Conservation (phyloP, 1,139 yeast species). For the Blastobotrys serpentis region DNA sequence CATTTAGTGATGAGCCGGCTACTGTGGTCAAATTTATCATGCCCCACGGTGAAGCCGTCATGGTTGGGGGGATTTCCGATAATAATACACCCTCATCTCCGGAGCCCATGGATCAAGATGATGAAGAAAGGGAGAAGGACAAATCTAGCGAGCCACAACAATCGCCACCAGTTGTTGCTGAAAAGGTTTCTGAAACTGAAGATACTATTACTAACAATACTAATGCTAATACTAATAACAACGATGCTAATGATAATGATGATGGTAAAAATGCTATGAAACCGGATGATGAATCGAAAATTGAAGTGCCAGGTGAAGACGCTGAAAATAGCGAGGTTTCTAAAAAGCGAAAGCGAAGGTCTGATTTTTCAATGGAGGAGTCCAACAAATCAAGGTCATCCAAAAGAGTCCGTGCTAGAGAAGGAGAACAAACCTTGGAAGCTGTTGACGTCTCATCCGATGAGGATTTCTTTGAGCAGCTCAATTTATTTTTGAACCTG, state of each 20-base stretch:
- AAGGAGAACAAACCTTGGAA: slow-evolving; percentile 38
- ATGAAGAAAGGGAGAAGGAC: background rate
- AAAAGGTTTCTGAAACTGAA: background rate
- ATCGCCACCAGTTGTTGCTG: background rate
- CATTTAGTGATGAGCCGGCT: slow-evolving; percentile 23
- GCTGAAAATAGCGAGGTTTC: no score
- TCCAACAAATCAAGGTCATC: slow-evolving; percentile 26
- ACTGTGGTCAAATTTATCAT: slow-evolving; percentile 27
- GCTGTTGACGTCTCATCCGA: slow-evolving; percentile 30
- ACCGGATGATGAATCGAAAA: slow-evolving; percentile 1
- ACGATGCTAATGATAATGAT: background rate
- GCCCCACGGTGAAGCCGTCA: slow-evolving; percentile 26
- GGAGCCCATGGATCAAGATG: background rate
- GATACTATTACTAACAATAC: background rate
- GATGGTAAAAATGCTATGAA: background rate
- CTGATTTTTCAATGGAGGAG: slow-evolving; percentile 15
- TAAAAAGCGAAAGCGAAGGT: slow-evolving; percentile 13
- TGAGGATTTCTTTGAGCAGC: slow-evolving; percentile 34
- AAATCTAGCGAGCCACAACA: background rate
- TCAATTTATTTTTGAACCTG: slow-evolving; percentile 29
- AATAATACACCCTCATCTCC: background rate
- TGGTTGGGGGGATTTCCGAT: background rate
- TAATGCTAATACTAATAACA: background rate
- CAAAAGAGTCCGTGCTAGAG: slow-evolving; percentile 33
- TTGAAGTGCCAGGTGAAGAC: background rate